Conservation (phyloP, 495 filamentous ascomycete species). For the Trichoderma virens region DNA sequence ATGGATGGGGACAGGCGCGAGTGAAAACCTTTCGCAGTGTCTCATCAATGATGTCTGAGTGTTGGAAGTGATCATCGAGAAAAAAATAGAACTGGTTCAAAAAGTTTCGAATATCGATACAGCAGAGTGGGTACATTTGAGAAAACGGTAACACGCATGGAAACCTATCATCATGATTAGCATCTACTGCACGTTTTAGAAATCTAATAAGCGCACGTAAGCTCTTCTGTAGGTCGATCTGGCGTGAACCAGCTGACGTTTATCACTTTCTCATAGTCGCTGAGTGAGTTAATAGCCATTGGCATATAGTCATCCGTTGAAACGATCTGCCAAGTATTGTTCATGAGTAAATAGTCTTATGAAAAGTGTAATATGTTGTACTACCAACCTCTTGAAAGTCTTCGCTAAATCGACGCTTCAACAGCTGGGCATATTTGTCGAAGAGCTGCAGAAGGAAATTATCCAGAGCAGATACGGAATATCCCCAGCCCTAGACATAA, state of each 20-base stretch:
- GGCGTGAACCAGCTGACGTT: conserved; percentile 89
- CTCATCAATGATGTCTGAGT: conserved; percentile 78
- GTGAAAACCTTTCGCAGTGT: conserved; percentile 63
- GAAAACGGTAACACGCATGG: conserved; percentile 93
- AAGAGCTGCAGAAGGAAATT: conserved; percentile 79
- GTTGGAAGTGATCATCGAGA: conserved; percentile 86
- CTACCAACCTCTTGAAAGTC: conserved; percentile 82
- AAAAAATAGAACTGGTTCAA: conserved; percentile 95
- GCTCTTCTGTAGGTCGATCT: conserved; percentile 64
- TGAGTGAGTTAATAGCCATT: conserved; percentile 83
- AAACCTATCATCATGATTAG: conserved; percentile 45
- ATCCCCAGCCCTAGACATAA: conserved; percentile 67
- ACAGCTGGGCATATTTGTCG: conserved; percentile 84
- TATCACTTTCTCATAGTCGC: conserved; percentile 91
- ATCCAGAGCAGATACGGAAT: conserved; percentile 73
- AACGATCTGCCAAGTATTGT: conserved; percentile 82
- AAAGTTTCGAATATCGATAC: conserved; percentile 95
- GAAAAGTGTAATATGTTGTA: conserved; percentile 51
- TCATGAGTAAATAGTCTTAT: conserved; percentile 53
- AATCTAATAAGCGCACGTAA: conserved; percentile 49
- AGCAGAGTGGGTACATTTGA: conserved; percentile 97
- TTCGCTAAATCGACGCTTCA: conserved; percentile 82
- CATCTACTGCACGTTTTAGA: background rate
- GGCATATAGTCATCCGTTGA: conserved; percentile 99
- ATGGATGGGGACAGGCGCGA: background rate